Conservation (phyloP, 2,329 filamentous ascomycete genomes). For the Ceratocystis huliohia region DNA sequence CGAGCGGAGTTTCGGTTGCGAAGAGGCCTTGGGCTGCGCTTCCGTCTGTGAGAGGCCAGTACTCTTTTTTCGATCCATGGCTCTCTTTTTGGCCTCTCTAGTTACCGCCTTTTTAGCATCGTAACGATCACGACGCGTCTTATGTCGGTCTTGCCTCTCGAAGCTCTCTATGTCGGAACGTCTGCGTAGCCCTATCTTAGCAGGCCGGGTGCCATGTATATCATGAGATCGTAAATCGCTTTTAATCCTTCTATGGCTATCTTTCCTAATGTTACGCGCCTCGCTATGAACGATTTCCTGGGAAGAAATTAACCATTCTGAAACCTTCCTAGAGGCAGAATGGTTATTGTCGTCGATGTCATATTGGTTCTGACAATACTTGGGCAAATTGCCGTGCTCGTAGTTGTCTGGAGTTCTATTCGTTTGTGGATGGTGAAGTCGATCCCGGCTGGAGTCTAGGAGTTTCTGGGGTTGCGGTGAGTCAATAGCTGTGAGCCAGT, state of each 20-base stretch:
- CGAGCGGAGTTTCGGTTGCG: slow-evolving; percentile 27
- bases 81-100: slow-evolving; percentile 22
- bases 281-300: not conserved
- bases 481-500: slow-evolving; percentile 4
- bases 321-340: not conserved
- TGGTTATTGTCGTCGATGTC: not conserved
- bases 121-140: slow-evolving; percentile 45
- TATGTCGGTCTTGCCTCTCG: slow-evolving; percentile 41
- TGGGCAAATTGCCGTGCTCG: not conserved
- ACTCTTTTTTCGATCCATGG: not conserved
- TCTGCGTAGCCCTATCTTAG: slow-evolving; percentile 18
- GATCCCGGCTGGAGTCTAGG: slow-evolving; percentile 16
- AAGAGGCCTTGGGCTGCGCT: not conserved
- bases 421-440: not conserved
- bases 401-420: not conserved
- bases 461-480: not conserved
- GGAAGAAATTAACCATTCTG: not conserved
- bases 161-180: slow-evolving; percentile 27
- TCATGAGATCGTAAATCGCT: not conserved
- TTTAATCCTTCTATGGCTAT: not conserved
- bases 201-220: not conserved
- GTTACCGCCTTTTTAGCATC: slow-evolving; percentile 29
- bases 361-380: not conserved
- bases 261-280: not conserved
- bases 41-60: not conserved